Evolutionary conservation across 2,329 filamentous ascomycete genomes (phyloP), one percentile per base, ranked within the genome.

Genomic region (Blumeriella jaapii): DNA sequence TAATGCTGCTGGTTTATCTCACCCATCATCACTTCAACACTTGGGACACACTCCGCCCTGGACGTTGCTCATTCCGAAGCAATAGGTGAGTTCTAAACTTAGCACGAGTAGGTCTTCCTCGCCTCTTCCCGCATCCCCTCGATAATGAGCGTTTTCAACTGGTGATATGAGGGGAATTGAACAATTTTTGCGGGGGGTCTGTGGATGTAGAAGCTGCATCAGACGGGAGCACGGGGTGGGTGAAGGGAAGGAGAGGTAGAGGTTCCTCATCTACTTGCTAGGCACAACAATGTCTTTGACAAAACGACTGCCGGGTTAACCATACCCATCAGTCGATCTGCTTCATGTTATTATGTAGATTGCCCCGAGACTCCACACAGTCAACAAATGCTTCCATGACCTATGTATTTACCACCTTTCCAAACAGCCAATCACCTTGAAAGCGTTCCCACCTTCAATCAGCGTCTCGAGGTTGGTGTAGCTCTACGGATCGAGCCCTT

Each of bases 361-460:
- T 22, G 6, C 20, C 20, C 20, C 20, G 6, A 22, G 11, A 11
- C 20, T 22, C 6, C 11, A 22, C 11, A 22, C n/a, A n/a, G n/a
- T n/a, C 15, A 39, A 39, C 26, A 38, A 33, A 34, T 31, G 32
- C 37, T 34, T 31, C 27, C 22, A 35, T 19, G 20, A 13, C 38
- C 29, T 36, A 30, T 37, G 11, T 29, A 30, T 29, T 30, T 37
- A 14, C 29, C 25, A 37, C 34, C 30, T 34, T 37, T 39, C 30
- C 29, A 39, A 40, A 39, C 25, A 34, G 40, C 36, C 25, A 29
- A 42, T 31, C 26, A 37, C 32, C 33, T 37, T 39, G 29, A 42
- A 29, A 39, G 29, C 32, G 30, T 36, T 25, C 29, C 32, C 20
- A 34, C 39, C 32, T 40, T 40, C 29, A 40, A 42, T 11, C 16